A percentile compares a stretch with the other conserved stretches of the same genome.
Evolutionary conservation across 2,329 filamentous ascomycete species (phyloP).

Genomic region (Didymella glomerata): DNA sequence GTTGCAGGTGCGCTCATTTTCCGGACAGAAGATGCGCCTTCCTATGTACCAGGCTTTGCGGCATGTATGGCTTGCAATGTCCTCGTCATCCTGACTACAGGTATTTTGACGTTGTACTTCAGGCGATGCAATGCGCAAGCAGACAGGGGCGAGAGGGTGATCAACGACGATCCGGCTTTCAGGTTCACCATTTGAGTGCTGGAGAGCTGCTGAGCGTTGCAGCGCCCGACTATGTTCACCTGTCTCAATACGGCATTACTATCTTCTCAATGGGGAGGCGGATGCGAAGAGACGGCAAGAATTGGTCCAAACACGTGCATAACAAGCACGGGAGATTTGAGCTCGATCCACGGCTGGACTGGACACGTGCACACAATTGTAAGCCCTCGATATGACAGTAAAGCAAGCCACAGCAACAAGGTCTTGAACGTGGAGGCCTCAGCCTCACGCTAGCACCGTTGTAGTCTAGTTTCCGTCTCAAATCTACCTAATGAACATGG

Average conservation of each 20-base stretch:
- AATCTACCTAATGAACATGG: not conserved
- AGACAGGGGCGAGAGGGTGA: constrained; percentile 34
- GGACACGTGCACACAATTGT: too few species aligned
- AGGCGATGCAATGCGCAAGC: constrained; percentile 34
- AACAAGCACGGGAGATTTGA: too few species aligned
- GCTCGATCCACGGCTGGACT: too few species aligned
- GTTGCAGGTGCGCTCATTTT: constrained; percentile 37
- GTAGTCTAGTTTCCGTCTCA: not conserved
- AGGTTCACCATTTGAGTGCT: constrained; percentile 31
- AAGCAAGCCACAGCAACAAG: too few species aligned
- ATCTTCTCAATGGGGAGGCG: too few species aligned
- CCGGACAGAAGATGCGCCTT: constrained; percentile 33
- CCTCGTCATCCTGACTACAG: constrained; percentile 29
- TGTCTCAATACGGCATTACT: too few species aligned
- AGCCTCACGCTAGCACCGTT: not conserved
- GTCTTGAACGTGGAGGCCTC: too few species aligned
- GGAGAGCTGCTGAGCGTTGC: not conserved
- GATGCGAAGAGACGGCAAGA: too few species aligned
- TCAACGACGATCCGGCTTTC: constrained; percentile 36
- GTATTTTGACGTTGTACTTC: constrained; percentile 32
- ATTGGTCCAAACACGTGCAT: too few species aligned
- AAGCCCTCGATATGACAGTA: too few species aligned
- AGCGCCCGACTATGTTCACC: not conserved
- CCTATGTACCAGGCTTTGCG: constrained; percentile 33
- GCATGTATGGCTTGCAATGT: constrained; percentile 38